A percentile compares a stretch with the other conserved stretches of the same genome.
These are phyloP conservation scores for Colletotrichum eremochloae DNA, from an alignment of 2,329 filamentous ascomycete species.

Conservation along the genomic window DNA sequence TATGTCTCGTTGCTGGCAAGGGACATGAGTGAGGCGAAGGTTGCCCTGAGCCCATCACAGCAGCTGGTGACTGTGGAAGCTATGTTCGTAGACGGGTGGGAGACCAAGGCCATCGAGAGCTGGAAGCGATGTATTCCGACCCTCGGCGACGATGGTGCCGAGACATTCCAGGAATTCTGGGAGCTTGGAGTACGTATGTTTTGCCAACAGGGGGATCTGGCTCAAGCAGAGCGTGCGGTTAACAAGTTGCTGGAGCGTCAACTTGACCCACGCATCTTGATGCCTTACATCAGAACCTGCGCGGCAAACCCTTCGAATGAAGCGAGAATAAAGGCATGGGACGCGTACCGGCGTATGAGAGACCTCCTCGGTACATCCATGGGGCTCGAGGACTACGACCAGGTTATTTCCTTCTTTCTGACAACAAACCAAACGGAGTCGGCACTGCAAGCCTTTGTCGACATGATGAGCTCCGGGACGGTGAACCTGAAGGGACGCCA, in stretches of 20 bases:
- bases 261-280: constrained; percentile 67
- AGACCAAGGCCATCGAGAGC: constrained; percentile 70
- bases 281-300: constrained; percentile 79
- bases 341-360: constrained; percentile 75
- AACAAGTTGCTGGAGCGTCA: constrained; percentile 65
- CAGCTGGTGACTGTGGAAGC: constrained; percentile 78
- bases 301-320: constrained; percentile 64
- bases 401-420: constrained; percentile 78
- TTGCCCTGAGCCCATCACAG: constrained; percentile 67
- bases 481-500: constrained; percentile 60
- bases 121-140: constrained; percentile 71
- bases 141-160: constrained; percentile 61
- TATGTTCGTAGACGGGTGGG: constrained; percentile 73
- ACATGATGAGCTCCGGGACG: constrained; percentile 83
- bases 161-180: constrained; percentile 69
- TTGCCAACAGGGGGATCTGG: constrained; percentile 68
- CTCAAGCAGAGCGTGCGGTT: constrained; percentile 69
- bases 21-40: constrained; percentile 74
- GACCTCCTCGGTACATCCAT: constrained; percentile 71
- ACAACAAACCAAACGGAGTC: constrained; percentile 73
- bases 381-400: constrained; percentile 81
- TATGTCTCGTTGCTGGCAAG: constrained; percentile 73
- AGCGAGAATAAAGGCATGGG: constrained; percentile 71
- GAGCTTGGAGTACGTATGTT: constrained; percentile 76
- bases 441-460: constrained; percentile 83